phyloP scores from a whole-genome alignment of 768 basidiomycete species.

The Mycena maculata region DNA sequence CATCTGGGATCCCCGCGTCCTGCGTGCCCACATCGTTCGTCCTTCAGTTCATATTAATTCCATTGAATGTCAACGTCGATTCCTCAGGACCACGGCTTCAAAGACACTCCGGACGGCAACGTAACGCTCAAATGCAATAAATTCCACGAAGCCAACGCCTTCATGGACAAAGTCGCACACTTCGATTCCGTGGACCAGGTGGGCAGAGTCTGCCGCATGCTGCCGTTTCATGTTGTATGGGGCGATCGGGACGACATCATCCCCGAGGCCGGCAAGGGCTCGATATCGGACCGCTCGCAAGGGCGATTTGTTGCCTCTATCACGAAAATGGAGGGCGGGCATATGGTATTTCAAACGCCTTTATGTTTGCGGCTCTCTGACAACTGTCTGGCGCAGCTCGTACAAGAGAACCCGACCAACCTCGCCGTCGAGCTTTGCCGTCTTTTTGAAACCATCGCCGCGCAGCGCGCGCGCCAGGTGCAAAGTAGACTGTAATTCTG shows the following conservation, averaged over 20 bases:
- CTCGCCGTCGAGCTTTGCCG: constrained; percentile 14
- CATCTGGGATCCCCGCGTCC: constrained; percentile 45
- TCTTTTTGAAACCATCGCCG: constrained; percentile 7
- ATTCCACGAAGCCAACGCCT: constrained; percentile 59
- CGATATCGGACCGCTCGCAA: constrained; percentile 53
- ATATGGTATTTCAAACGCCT: constrained; percentile 50
- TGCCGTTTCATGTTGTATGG: constrained; percentile 64
- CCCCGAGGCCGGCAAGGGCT: constrained; percentile 57
- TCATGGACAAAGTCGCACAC: constrained; percentile 55
- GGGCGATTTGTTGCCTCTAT: constrained; percentile 58
- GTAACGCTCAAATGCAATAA: constrained; percentile 58
- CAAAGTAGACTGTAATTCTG: constrained; percentile 19
- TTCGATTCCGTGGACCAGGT: constrained; percentile 53
- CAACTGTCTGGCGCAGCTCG: not conserved
- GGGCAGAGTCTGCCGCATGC: constrained; percentile 46
- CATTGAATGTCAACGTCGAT: not conserved
- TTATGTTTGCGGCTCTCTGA: not conserved
- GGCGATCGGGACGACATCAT: constrained; percentile 56
- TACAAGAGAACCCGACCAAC: constrained; percentile 11
- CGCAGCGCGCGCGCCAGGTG: constrained; percentile 2
- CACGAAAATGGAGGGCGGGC: constrained; percentile 56
- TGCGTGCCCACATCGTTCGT: constrained; percentile 43
- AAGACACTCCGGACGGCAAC: constrained; percentile 28
- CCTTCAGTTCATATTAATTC: not conserved
- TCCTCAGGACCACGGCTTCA: constrained; percentile 37